A percentile compares a stretch with the other conserved stretches of the same genome.
Conservation (phyloP, 352 stramenopile species). For the Thraustochytrium striatum region DNA sequence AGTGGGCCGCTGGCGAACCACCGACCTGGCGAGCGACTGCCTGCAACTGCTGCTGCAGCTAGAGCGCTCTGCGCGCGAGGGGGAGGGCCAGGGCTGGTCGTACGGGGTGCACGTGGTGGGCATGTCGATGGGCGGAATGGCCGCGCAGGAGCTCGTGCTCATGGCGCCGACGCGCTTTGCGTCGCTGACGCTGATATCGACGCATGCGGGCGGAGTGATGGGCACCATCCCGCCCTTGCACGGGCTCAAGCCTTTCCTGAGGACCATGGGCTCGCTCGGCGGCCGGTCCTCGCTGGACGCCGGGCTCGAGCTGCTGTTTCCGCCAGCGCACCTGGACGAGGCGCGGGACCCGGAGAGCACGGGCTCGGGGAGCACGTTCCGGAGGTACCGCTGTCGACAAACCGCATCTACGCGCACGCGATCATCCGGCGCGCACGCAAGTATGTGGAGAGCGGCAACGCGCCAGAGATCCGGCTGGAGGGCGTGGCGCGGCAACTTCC, state of each 20-base stretch:
- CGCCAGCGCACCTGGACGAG: conserved; percentile 9
- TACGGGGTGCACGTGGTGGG: conserved; percentile 9
- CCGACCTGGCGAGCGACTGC: conserved; percentile 17
- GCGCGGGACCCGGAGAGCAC: not conserved
- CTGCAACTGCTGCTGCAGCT: conserved; percentile 19
- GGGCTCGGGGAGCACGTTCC: not conserved
- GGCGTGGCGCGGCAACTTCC: conserved; percentile 11
- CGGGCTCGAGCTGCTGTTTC: conserved; percentile 42
- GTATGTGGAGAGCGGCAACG: conserved; percentile 23
- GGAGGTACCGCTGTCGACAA: not conserved
- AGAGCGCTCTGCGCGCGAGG: not conserved
- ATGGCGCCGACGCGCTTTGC: conserved; percentile 9
- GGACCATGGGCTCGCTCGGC: not conserved
- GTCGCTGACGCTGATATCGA: conserved; percentile 38
- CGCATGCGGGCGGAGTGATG: conserved; percentile 38
- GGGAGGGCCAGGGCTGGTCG: not conserved
- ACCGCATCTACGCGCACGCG: not conserved
- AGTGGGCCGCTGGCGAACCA: conserved; percentile 24
- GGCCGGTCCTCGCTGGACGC: not conserved
- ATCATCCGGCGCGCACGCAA: conserved; percentile 45
- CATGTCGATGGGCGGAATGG: conserved; percentile 44
- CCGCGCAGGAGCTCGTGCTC: conserved; percentile 37
- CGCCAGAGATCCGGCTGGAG: conserved; percentile 3
- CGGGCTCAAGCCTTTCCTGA: not conserved
- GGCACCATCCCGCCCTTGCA: conserved; percentile 22